These are phyloP conservation scores for Phlebopus sp. DNA, from an alignment of 1,284 basidiomycete species.

Conservation along the genomic window DNA sequence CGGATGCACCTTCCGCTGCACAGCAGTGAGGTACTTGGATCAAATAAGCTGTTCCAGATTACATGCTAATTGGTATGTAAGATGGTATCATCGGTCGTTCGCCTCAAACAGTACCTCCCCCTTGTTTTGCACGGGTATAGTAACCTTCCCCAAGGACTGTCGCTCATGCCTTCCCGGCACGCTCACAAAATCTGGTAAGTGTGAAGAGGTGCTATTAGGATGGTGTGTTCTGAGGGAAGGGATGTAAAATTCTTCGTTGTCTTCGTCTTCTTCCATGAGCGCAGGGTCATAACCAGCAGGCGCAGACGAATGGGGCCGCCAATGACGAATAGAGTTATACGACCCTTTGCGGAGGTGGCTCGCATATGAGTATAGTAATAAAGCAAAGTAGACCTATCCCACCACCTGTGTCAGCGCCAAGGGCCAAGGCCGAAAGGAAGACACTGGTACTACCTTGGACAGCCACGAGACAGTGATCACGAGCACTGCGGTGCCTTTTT, in stretches of 20 bases:
- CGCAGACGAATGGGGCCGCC: conserved; percentile 36
- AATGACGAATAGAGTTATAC: conserved; percentile 79
- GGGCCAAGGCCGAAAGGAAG: neutral
- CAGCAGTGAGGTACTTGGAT: conserved; percentile 6
- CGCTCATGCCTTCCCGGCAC: conserved; percentile 38
- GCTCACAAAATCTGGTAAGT: conserved; percentile 59
- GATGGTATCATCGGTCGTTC: conserved; percentile 25
- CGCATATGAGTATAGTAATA: conserved; percentile 92
- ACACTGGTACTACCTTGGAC: conserved; percentile 68
- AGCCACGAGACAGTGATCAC: conserved; percentile 86
- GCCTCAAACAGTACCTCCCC: conserved; percentile 60
- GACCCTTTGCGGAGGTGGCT: conserved; percentile 89
- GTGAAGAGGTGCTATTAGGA: conserved; percentile 37
- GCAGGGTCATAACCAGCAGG: conserved; percentile 40
- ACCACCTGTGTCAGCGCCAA: conserved; percentile 4
- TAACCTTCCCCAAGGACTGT: conserved; percentile 26
- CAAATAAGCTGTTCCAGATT: conserved; percentile 7
- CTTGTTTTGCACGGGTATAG: conserved; percentile 30
- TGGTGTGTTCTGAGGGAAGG: conserved; percentile 49
- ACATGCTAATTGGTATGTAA: conserved; percentile 18
- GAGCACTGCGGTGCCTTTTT: conserved; percentile 78
- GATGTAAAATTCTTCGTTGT: conserved; percentile 63
- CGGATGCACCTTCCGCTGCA: neutral
- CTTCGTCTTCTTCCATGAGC: conserved; percentile 55
- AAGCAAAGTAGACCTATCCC: conserved; percentile 85